These are phyloP conservation scores for Fusarium paranaense DNA, from an alignment of 2,329 filamentous ascomycete genomes.

Conservation along the genomic window DNA sequence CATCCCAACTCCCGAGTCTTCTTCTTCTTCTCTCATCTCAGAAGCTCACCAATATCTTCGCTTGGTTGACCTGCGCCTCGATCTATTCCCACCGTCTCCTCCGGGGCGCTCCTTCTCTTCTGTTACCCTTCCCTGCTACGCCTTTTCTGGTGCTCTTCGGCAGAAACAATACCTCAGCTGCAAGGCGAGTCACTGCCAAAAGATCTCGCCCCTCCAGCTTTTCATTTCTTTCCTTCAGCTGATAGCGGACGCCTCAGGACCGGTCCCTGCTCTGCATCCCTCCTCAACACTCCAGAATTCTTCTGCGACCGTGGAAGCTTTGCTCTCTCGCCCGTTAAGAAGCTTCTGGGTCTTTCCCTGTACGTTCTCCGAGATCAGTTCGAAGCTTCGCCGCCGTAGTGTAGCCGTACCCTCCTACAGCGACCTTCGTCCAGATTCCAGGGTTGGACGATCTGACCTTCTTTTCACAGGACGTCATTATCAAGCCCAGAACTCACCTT, in stretches of 20 bases:
- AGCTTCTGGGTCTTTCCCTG: not conserved
- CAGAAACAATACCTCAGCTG: not conserved
- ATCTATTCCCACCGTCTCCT: not conserved
- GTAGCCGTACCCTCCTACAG: not conserved
- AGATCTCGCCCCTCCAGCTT: not conserved
- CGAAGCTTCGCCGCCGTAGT: not conserved
- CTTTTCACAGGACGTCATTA: not conserved
- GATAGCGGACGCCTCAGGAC: not conserved
- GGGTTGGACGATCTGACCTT: not conserved
- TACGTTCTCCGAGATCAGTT: not conserved
- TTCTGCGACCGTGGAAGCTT: not conserved
- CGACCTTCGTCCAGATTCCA: not conserved
- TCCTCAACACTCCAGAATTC: not conserved
- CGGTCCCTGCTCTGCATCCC: not conserved
- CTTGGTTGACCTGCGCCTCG: not conserved
- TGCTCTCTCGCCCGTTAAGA: not conserved
- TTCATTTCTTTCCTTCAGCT: not conserved
- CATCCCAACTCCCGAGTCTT: not conserved
- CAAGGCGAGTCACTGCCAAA: not conserved
- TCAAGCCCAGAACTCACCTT: not conserved
- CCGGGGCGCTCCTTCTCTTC: not conserved
- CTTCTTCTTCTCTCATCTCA: conserved; percentile 5
- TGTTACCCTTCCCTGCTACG: not conserved
- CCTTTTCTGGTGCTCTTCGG: not conserved
- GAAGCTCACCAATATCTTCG: not conserved